These are phyloP conservation scores for Debaryomyces udenii DNA, from an alignment of 1,139 yeast species.

Conservation along the genomic window DNA sequence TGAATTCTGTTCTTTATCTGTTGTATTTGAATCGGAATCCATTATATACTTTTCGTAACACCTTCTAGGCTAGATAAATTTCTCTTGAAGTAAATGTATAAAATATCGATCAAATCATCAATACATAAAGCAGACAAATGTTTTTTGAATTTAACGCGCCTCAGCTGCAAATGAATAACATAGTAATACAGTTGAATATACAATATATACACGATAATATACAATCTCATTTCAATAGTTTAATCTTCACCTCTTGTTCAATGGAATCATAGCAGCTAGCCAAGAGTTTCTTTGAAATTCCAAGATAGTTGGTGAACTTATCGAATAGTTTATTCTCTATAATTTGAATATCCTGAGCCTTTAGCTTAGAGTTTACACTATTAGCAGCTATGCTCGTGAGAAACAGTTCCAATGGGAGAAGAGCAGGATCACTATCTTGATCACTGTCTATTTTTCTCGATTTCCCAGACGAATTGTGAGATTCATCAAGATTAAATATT, in stretches of 20 bases:
- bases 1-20: too few species aligned
- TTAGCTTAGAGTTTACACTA: constrained; percentile 2
- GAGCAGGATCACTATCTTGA: constrained; percentile 9
- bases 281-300: constrained; percentile 11
- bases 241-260: constrained; percentile 12
- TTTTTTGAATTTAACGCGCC: too few species aligned
- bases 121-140: too few species aligned
- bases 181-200: too few species aligned
- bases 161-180: too few species aligned
- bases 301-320: constrained; percentile 11
- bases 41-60: too few species aligned
- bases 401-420: background rate
- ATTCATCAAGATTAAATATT: constrained; percentile 32
- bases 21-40: too few species aligned
- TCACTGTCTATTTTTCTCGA: constrained; percentile 8
- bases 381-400: constrained; percentile 4
- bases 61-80: too few species aligned
- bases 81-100: too few species aligned
- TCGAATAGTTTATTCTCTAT: constrained; percentile 13
- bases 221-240: constrained; percentile 5
- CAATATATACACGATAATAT: constrained; percentile 4
- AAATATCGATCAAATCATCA: too few species aligned
- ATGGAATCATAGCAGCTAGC: constrained; percentile 10
- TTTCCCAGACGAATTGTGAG: constrained; percentile 1
- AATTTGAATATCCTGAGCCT: constrained; percentile 4